These are phyloP conservation scores for Tricholoma furcatifolium DNA, from an alignment of 768 basidiomycete genomes.

Conservation along the genomic window DNA sequence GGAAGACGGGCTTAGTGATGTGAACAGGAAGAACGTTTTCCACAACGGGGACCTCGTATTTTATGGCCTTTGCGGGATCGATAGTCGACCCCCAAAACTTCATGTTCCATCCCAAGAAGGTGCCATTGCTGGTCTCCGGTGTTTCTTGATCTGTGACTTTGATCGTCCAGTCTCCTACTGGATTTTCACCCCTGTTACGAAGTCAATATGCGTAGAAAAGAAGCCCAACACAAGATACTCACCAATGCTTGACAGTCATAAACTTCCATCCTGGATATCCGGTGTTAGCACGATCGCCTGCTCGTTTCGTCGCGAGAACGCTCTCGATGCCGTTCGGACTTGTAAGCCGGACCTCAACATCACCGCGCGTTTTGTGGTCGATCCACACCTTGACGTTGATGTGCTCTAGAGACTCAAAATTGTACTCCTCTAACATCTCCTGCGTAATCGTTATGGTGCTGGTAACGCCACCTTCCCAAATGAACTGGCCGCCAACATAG, in stretches of 20 bases:
- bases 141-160: slow-evolving; percentile 78
- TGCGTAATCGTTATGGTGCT: slow-evolving; percentile 66
- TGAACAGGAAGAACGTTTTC: slow-evolving; percentile 48
- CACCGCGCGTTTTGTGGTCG: slow-evolving; percentile 79
- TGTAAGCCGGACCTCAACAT: slow-evolving; percentile 86
- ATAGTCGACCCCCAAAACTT: slow-evolving; percentile 88
- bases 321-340: slow-evolving; percentile 88
- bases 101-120: slow-evolving; percentile 90
- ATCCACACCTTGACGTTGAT: slow-evolving; percentile 94
- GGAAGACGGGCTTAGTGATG: slow-evolving; percentile 34
- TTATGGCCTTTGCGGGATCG: slow-evolving; percentile 63
- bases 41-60: slow-evolving; percentile 57
- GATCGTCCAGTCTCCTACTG: slow-evolving; percentile 88
- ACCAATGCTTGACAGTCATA: slow-evolving; percentile 99
- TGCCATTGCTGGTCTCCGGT: slow-evolving; percentile 47
- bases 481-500: slow-evolving; percentile 65
- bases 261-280: slow-evolving; percentile 98
- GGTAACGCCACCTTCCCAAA: slow-evolving; percentile 61
- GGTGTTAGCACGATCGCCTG: slow-evolving; percentile 56
- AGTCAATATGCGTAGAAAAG: slow-evolving; percentile 16
- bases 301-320: slow-evolving; percentile 72
- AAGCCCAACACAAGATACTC: slow-evolving; percentile 22
- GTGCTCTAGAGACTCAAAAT: slow-evolving; percentile 90
- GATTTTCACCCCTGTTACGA: slow-evolving; percentile 80
- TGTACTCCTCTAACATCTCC: slow-evolving; percentile 65